phyloP scores from a whole-genome alignment of 306 rosid species.

The Glycine soja region DNA sequence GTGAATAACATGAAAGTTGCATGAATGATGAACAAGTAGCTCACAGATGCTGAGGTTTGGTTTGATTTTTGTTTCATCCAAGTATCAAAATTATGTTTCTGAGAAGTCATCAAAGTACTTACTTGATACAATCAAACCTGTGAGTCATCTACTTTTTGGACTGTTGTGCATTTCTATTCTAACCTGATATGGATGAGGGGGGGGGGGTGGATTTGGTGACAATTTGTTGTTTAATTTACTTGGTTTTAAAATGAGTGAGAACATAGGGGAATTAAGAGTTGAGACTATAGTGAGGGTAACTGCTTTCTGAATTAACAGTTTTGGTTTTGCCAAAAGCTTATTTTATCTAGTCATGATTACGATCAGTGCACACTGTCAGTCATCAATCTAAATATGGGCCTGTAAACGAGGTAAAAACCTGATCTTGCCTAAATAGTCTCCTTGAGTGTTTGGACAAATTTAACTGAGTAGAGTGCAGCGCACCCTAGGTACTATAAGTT shows the following conservation, averaged over 20 bases:
- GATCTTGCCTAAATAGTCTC: conserved; percentile 39
- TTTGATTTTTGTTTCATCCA: conserved; percentile 48
- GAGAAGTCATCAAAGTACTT: conserved; percentile 65
- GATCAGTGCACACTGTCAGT: conserved; percentile 77
- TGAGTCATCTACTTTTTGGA: conserved; percentile 50
- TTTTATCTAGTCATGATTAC: conserved; percentile 90
- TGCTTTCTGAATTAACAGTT: conserved; percentile 39
- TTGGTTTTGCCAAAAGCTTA: conserved; percentile 59
- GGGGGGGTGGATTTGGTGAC: no score
- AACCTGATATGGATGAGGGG: conserved; percentile 24
- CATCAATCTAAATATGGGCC: conserved; percentile 64
- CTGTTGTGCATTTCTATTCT: conserved; percentile 38
- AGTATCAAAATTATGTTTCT: conserved; percentile 73
- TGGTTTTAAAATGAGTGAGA: no score
- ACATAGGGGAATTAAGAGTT: not conserved
- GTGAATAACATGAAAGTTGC: conserved; percentile 31
- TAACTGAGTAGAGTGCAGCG: conserved; percentile 68
- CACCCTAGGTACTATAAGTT: conserved; percentile 84
- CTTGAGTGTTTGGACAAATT: conserved; percentile 34
- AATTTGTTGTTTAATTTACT: not conserved
- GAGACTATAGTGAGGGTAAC: conserved; percentile 20
- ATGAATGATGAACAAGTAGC: not conserved
- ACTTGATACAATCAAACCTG: conserved; percentile 69
- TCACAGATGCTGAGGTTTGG: conserved; percentile 33
- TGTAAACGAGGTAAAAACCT: conserved; percentile 69